These are phyloP conservation scores for Pugionium dolabratum DNA, from an alignment of 345 rosid species.

Conservation along the genomic window DNA sequence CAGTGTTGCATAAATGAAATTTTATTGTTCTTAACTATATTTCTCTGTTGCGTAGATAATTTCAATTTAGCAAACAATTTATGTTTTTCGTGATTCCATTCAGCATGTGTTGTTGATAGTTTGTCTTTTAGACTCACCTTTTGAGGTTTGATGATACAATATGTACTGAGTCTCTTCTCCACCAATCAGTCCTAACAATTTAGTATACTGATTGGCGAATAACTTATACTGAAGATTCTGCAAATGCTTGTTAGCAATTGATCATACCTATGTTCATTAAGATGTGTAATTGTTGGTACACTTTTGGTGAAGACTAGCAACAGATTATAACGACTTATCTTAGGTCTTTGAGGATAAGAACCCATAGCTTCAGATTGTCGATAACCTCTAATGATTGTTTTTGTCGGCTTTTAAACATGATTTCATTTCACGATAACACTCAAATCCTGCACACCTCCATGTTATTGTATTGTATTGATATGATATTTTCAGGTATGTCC, in stretches of 20 bases:
- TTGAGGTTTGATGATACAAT: not conserved
- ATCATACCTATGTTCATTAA: too few relatives aligned
- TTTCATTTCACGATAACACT: not conserved
- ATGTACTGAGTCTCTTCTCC: too few relatives aligned
- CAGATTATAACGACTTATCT: too few relatives aligned
- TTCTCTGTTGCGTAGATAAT: not conserved
- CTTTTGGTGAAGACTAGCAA: too few relatives aligned
- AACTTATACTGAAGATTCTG: too few relatives aligned
- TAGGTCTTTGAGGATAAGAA: not conserved
- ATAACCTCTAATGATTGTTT: not conserved
- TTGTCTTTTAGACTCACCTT: not conserved
- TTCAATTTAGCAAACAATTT: not conserved
- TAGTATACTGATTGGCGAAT: too few relatives aligned
- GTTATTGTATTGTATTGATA: not conserved
- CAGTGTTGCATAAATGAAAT: too few relatives aligned
- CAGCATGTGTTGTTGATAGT: not conserved
- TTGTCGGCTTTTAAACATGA: not conserved
- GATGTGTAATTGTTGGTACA: too few relatives aligned
- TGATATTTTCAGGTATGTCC: conserved; percentile 49
- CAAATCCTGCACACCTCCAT: not conserved
- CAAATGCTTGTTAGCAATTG: too few relatives aligned
- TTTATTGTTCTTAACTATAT: too few relatives aligned
- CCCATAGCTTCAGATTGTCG: not conserved
- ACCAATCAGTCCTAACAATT: too few relatives aligned
- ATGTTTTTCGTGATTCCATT: not conserved